Evolutionary conservation across 2,329 filamentous ascomycete species (phyloP).

Genomic region (Fusarium pininemorale): DNA sequence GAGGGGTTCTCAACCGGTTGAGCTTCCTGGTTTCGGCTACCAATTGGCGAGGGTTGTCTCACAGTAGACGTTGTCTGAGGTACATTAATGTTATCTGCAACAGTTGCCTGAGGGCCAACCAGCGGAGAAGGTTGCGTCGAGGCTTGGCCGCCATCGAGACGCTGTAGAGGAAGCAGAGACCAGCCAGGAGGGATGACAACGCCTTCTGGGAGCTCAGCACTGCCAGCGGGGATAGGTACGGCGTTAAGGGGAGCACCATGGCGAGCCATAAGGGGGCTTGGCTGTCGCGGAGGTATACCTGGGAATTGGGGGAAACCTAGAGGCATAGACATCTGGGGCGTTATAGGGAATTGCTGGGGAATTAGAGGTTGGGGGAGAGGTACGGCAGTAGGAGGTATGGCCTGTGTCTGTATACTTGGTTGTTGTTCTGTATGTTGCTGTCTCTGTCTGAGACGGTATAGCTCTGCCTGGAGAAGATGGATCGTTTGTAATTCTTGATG

Average conservation of each 20-base stretch:
- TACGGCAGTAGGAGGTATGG: constrained; percentile 13
- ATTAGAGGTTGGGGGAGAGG: constrained; percentile 16
- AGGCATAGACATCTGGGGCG: constrained; percentile 26
- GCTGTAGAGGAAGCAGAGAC: constrained; percentile 70
- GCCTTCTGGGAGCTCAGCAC: constrained; percentile 69
- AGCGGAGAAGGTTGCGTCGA: constrained; percentile 40
- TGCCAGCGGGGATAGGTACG: constrained; percentile 66
- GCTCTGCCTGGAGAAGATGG: constrained; percentile 72
- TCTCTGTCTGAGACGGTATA: constrained; percentile 70
- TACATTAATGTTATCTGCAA: constrained; percentile 21
- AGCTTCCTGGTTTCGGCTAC: constrained; percentile 25
- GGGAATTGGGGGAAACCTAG: constrained; percentile 36
- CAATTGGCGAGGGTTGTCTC: constrained; percentile 26
- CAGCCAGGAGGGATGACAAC: constrained; percentile 72
- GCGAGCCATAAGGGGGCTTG: constrained; percentile 55
- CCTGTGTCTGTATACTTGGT: constrained; percentile 33
- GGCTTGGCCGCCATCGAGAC: constrained; percentile 52
- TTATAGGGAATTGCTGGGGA: constrained; percentile 25
- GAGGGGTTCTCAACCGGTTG: constrained; percentile 3
- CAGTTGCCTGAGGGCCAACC: constrained; percentile 28
- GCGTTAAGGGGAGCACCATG: constrained; percentile 58
- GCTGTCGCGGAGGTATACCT: constrained; percentile 48
- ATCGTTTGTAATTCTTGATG: constrained; percentile 75
- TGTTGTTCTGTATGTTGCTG: constrained; percentile 47
- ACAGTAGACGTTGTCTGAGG: constrained; percentile 13